phyloP scores from a whole-genome alignment of 768 basidiomycete genomes.

The Phylloporus sp. region DNA sequence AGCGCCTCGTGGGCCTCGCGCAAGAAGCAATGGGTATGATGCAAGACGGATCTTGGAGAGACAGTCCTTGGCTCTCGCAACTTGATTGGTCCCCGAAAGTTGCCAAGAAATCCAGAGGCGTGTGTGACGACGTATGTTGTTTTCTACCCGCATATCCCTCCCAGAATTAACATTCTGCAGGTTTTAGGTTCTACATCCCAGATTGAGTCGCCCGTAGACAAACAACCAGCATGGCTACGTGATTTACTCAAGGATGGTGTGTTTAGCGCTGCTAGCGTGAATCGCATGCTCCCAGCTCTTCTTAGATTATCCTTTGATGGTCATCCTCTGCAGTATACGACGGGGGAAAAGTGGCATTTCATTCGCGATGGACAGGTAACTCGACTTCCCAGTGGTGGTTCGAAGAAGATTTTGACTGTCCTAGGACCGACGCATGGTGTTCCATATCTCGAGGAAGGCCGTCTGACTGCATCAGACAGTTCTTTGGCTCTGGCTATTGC shows the following conservation, averaged over 20 bases:
- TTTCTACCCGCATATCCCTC: neutral
- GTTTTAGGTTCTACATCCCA: neutral
- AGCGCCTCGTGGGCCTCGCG: slow-evolving; percentile 65
- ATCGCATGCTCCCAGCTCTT: slow-evolving; percentile 62
- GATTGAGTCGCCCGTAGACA: neutral
- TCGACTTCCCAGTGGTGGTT: slow-evolving; percentile 43
- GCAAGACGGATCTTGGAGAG: slow-evolving; percentile 53
- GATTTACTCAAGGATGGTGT: slow-evolving; percentile 44
- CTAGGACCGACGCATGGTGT: slow-evolving; percentile 47
- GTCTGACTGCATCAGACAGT: slow-evolving; percentile 38
- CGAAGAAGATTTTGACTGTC: slow-evolving; percentile 41
- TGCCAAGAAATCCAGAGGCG: slow-evolving; percentile 63
- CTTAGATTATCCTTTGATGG: slow-evolving; percentile 60
- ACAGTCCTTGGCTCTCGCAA: slow-evolving; percentile 83
- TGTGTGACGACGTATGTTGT: slow-evolving; percentile 33
- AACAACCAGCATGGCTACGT: slow-evolving; percentile 56
- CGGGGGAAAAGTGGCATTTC: slow-evolving; percentile 68
- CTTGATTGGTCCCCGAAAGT: slow-evolving; percentile 94
- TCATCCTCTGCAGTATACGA: slow-evolving; percentile 52
- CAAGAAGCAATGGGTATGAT: slow-evolving; percentile 49
- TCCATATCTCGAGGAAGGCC: slow-evolving; percentile 40
- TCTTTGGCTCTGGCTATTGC: slow-evolving; percentile 49
- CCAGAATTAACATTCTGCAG: slow-evolving; percentile 5
- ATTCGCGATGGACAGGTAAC: slow-evolving; percentile 28
- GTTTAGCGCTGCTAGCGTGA: slow-evolving; percentile 32